Percentiles rank a stretch among this genome's conserved stretches.
Conservation (phyloP, 2,329 filamentous ascomycete genomes). For the Periconia digitata region DNA sequence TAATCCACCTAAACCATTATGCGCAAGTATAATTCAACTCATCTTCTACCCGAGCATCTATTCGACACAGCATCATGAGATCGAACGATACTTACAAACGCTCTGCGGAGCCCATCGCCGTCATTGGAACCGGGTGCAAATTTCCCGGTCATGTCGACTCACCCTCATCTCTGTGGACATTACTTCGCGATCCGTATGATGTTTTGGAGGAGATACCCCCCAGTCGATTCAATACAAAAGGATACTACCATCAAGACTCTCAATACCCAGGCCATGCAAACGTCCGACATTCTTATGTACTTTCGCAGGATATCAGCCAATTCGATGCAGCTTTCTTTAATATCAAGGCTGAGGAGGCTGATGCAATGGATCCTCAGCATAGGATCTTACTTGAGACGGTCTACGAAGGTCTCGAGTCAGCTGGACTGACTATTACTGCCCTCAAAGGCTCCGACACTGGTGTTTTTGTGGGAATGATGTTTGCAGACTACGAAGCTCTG, state of each 20-base stretch:
- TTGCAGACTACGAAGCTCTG: not conserved
- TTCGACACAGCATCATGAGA: no score
- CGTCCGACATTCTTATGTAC: not conserved
- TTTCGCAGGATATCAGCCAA: slow-evolving; percentile 1
- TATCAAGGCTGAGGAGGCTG: slow-evolving; percentile 7
- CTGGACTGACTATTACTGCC: not conserved
- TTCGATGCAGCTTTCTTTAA: slow-evolving; percentile 14
- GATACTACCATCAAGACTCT: not conserved
- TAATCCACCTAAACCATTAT: no score
- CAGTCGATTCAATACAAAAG: not conserved
- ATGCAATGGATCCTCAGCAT: slow-evolving; percentile 20
- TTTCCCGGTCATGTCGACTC: slow-evolving; percentile 24
- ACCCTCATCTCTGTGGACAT: not conserved
- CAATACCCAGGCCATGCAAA: not conserved
- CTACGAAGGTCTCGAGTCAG: slow-evolving; percentile 19
- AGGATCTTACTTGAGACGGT: slow-evolving; percentile 15
- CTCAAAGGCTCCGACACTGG: not conserved
- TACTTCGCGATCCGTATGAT: not conserved
- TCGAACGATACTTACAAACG: no score
- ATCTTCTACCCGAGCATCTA: no score
- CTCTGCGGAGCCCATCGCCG: slow-evolving; percentile 9
- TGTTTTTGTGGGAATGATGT: not conserved
- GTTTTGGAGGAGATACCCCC: not conserved
- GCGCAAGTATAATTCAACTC: no score
- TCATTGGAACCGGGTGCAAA: slow-evolving; percentile 27